Conservation (phyloP, 805 yeast genomes). For the Metschnikowia santaceciliae region DNA sequence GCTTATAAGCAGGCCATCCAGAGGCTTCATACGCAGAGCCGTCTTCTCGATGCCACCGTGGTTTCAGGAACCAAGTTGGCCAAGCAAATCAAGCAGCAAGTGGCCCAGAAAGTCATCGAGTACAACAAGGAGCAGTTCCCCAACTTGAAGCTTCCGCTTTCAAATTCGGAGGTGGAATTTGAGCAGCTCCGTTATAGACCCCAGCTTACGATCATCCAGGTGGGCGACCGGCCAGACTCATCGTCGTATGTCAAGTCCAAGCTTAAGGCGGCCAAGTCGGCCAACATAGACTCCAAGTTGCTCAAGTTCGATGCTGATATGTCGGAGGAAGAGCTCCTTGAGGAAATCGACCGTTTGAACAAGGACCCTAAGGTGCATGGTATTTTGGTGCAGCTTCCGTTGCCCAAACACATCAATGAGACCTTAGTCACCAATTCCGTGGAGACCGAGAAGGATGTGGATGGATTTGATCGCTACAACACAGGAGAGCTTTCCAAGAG, state of each 20-base stretch:
- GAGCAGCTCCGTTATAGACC: slow-evolving; percentile 57
- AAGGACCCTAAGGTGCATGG: slow-evolving; percentile 80
- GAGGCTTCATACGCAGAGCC: slow-evolving; percentile 12
- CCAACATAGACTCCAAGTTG: slow-evolving; percentile 67
- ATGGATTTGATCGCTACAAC: slow-evolving; percentile 87
- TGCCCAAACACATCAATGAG: slow-evolving; percentile 79
- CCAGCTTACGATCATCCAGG: slow-evolving; percentile 77
- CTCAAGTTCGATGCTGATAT: slow-evolving; percentile 61
- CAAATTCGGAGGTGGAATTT: slow-evolving; percentile 19
- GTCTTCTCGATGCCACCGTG: slow-evolving; percentile 29
- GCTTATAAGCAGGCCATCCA: slow-evolving; percentile 8
- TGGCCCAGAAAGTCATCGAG: slow-evolving; percentile 38
- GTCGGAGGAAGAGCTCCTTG: slow-evolving; percentile 56
- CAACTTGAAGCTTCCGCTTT: slow-evolving; percentile 15
- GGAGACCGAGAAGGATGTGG: slow-evolving; percentile 83
- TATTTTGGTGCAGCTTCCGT: slow-evolving; percentile 82
- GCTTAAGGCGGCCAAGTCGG: slow-evolving; percentile 82
- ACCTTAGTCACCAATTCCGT: slow-evolving; percentile 77
- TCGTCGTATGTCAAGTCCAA: slow-evolving; percentile 89
- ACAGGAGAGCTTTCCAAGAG: slow-evolving; percentile 87
- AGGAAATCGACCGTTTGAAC: slow-evolving; percentile 60
- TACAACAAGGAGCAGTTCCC: slow-evolving; percentile 31
- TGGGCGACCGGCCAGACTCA: slow-evolving; percentile 87
- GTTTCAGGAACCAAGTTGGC: slow-evolving; percentile 44
- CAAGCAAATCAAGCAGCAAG: slow-evolving; percentile 30